Base-by-base conservation (phyloP, 2,329 filamentous ascomycete species). In the Thielaviopsis populi region DNA sequence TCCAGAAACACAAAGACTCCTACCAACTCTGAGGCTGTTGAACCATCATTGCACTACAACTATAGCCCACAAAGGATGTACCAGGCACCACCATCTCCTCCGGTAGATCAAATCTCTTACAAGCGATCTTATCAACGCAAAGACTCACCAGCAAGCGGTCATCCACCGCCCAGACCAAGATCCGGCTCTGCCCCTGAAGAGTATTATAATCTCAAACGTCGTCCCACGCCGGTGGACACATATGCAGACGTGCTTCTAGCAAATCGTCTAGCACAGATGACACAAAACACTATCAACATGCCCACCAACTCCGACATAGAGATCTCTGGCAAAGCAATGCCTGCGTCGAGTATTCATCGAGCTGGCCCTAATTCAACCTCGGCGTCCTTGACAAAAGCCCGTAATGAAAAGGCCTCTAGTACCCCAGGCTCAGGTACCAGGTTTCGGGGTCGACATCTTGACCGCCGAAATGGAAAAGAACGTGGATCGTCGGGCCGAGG, bases 361-460 rank as follows among this genome's bases (percentile, higher is more conserved):
- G 5, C 42, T 43, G 15, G 13, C 13, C n/a, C 42, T 15, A n/a
- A 11, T 4, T 59, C 33, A 19, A 41, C n/a, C 30, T 59, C 54
- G 5, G 33, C 30, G 1, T 37, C 37, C 8, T 2, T 41, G 1
- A 11, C 33, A 19, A 19, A 6, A 6, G 15, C 27, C 10, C 54
- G 41, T 15, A 40, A 2, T 22, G 15, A 17, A 19, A 15, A 59
- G n/a, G 4, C 3, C n/a, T 22, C 15, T 6, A 59, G 48, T 8
- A 58, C 59, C 1, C 33, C 43, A 11, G 15, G 40, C 10, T 62
- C 63, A 15, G 54, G 33, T 41, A 30, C 30, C 2, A 6, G 60
- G n/a, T n/a, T n/a, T 4, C 64, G 64, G 42, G 64, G 60, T 15
- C 58, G 62, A 10, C 42, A 24, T 6, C 53, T 41, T n/a, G 48